A percentile compares a stretch with the other conserved stretches of the same genome.
phyloP scores from a whole-genome alignment of 176 grass and related monocot genomes.

The Bonia amplexicaulis region DNA sequence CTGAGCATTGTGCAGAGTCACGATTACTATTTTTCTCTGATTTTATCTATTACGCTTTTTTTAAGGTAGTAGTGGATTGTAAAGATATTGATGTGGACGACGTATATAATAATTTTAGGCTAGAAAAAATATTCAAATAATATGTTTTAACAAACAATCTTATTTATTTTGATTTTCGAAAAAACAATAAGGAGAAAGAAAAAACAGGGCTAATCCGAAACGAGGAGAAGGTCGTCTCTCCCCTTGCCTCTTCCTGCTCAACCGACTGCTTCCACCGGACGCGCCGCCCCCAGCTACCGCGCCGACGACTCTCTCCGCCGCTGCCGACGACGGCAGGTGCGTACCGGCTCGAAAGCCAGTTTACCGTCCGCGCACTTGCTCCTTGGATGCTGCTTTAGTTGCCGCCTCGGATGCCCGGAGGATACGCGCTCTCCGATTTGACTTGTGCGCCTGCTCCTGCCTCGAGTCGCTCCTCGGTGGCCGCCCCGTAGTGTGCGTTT shows the following conservation, averaged over 20 bases:
- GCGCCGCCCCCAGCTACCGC: not conserved
- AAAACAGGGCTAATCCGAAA: not conserved
- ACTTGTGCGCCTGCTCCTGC: not conserved
- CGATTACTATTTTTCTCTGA: no score
- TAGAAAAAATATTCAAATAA: no score
- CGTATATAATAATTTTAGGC: no score
- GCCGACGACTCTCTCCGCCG: not conserved
- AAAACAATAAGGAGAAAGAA: not conserved
- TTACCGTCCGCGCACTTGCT: not conserved
- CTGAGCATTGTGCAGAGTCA: no score
- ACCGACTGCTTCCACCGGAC: slow-evolving; percentile 1
- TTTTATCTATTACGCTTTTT: no score
- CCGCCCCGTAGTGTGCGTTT: not conserved
- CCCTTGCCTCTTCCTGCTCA: not conserved
- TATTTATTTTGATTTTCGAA: no score
- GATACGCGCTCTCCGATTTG: not conserved
- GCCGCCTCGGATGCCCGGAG: not conserved
- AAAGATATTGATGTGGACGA: no score
- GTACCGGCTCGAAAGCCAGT: not conserved
- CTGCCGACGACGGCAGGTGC: not conserved
- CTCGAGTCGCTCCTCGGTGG: not conserved
- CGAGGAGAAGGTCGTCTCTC: slow-evolving; percentile 17
- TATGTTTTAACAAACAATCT: no score
- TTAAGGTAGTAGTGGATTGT: no score
- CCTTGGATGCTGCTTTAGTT: not conserved